Evolutionary conservation across 805 yeast species (phyloP), one percentile per base, ranked within the genome.

Genomic region (Candida oleophila): DNA sequence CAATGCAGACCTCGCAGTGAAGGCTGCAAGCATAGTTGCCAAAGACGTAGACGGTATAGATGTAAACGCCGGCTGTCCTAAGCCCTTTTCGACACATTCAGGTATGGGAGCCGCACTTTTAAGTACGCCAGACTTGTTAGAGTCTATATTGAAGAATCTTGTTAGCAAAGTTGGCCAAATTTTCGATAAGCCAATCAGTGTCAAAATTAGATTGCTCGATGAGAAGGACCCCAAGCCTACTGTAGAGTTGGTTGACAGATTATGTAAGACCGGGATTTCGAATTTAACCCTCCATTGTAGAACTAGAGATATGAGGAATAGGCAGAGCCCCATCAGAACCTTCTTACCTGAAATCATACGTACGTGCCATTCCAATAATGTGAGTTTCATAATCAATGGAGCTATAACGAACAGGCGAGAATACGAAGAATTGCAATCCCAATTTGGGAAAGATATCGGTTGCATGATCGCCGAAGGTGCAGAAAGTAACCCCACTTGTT

Each of bases 41-140:
- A 60, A 73, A 1, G 98, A 94, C 64, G 98, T 94, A 2, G 90
- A 82, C 52, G 98, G 96, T 7, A 86, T 94, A 3, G 99, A 94
- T 62, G 76, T 94, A 48, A 94, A 94, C 64, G 89, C 96, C 22
- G 99, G 99, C 3, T 94, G 99, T 67, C 99, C 99, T 2, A 94
- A 92, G 62, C 97, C 90, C 55, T 94, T 94, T 59, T 87, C 96
- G 1, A 77, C 90, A 2, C 99, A 94, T 64, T 76, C 95, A 0
- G 99, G 99, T 1, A 94, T 94, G 98, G 99, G 99, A 3, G 96
- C 98, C 2, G 97, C 96, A 0, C 71, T 94, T 40, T 71, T 94
- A 46, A 71, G 76, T 28, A 88, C 91, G 0, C 97, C 98, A 0
- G 96, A 88, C 39, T 68, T 80, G 34, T 71, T 94, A 15, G 86